These are phyloP conservation scores for Rhodotorula kratochvilovae DNA, from an alignment of 768 basidiomycete genomes.

Conservation along the genomic window DNA sequence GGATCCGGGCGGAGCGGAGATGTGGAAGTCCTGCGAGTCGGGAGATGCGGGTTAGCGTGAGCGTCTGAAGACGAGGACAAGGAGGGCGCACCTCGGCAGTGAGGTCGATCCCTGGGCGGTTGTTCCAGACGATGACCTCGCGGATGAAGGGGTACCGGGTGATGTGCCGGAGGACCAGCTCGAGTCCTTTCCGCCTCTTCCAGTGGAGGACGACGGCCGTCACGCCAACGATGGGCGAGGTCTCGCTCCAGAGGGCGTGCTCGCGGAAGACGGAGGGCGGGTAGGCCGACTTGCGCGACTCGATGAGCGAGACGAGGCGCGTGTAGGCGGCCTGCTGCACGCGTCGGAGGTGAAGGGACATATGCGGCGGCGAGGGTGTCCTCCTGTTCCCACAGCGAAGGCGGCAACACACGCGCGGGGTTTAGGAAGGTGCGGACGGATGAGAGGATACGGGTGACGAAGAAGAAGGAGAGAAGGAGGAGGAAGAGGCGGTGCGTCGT, in stretches of 20 bases:
- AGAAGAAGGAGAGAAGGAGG: neutral
- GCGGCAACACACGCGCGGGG: neutral
- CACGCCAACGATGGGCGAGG: slow-evolving; percentile 16
- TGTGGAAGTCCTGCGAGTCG: slow-evolving; percentile 7
- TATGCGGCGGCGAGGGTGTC: slow-evolving; percentile 14
- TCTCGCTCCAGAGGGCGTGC: slow-evolving; percentile 1
- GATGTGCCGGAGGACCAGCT: slow-evolving; percentile 33
- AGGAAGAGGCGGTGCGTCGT: slow-evolving; percentile 11
- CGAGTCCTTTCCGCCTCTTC: slow-evolving; percentile 16
- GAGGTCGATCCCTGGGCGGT: slow-evolving; percentile 21
- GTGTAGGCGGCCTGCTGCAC: neutral
- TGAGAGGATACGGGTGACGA: neutral
- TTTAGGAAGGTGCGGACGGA: slow-evolving; percentile 1
- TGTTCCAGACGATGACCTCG: slow-evolving; percentile 43
- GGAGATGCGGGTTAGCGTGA: neutral
- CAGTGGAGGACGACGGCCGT: slow-evolving; percentile 32
- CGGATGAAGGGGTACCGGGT: slow-evolving; percentile 36
- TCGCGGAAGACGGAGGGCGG: slow-evolving; percentile 1
- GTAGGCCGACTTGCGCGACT: slow-evolving; percentile 7
- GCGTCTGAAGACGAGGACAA: too few species aligned
- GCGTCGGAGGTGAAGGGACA: slow-evolving; percentile 1
- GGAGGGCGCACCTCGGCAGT: neutral
- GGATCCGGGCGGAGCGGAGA: slow-evolving; percentile 10
- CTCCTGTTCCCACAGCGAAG: neutral
- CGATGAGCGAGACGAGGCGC: slow-evolving; percentile 6